Evolutionary conservation across 1,139 yeast species (phyloP), one percentile per base, ranked within the genome.

Genomic region (Suhomyces terraborum): DNA sequence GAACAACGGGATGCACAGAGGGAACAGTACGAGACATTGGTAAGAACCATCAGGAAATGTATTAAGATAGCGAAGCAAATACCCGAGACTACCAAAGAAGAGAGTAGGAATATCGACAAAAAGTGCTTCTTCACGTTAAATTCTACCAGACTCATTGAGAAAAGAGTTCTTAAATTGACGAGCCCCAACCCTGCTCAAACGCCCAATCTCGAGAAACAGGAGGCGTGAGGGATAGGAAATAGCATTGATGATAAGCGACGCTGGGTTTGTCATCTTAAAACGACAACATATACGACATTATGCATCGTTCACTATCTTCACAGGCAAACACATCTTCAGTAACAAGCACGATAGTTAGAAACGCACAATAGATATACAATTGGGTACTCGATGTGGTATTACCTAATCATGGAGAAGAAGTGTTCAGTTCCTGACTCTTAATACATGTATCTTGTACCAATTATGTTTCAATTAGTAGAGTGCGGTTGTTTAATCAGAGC

Each of bases 51-150:
- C 14, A 62, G 67, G 35, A 63, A 68, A 36, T 84, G 91, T 54
- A 69, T 76, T n/a, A 59, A 60, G 8, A 47, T 66, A 3, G 73
- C 83, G 6, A 68, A 69, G 43, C 62, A 64, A 5, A 56, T 69
- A 2, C 61, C 64, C 7, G 67, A 70, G 37, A 76, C 84, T 0
- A 62, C 80, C 6, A 68, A 77, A 37, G 87, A 84, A 42, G 84
- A 79, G 42, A 84, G 87, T 13, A 79, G 75, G 31, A 61, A 61
- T 14, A 80, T 83, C 18, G 88, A 82, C 45, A 78, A 77, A 34
- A 83, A 81, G 56, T 75, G 84, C 23, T 82, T 79, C 49, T 81
- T 75, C 50, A 77, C 84, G 32, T 62, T 80, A 35, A 80, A 81
- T 49, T 93, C 93, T 8, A 62, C 62, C 35, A 64, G 75, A 46